Evolutionary conservation across 2,329 filamentous ascomycete genomes (phyloP).

Genomic region (Dactylellina parvicollis): DNA sequence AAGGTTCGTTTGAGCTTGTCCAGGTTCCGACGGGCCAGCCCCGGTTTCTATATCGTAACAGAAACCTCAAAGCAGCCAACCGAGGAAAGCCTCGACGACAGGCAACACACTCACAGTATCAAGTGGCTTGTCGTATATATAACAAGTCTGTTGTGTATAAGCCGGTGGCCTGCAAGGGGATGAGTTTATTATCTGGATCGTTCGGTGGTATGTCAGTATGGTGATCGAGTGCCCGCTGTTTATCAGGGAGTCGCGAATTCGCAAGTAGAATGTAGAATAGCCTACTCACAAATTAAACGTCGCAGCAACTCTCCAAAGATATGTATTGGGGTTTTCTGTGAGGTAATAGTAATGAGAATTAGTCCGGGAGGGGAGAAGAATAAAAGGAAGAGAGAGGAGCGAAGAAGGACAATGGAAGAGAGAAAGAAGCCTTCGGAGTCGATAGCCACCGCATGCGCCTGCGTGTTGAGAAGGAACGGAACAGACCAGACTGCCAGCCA

Average conservation of each 20-base stretch:
- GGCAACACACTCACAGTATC: slow-evolving; percentile 13
- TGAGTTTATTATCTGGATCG: neutral
- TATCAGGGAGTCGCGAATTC: too few species aligned
- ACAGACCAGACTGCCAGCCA: slow-evolving; percentile 22
- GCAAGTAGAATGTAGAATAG: too few species aligned
- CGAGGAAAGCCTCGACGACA: slow-evolving; percentile 8
- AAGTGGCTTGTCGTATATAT: neutral
- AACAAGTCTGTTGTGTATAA: neutral
- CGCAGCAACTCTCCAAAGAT: neutral
- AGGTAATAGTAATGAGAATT: slow-evolving; percentile 16
- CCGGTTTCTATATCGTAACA: slow-evolving; percentile 33
- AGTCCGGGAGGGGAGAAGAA: neutral
- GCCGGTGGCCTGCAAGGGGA: neutral
- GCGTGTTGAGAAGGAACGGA: neutral
- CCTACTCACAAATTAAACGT: slow-evolving; percentile 16
- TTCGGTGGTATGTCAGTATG: neutral
- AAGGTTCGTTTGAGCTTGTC: slow-evolving; percentile 36
- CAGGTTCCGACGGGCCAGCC: slow-evolving; percentile 15
- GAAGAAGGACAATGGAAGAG: slow-evolving; percentile 2
- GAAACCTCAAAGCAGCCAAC: slow-evolving; percentile 37
- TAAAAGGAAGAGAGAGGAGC: neutral
- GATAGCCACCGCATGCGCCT: slow-evolving; percentile 17
- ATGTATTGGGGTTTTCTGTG: neutral
- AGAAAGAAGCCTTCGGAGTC: neutral
- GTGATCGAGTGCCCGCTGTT: neutral